Conservation (phyloP, 2,329 filamentous ascomycete species). For the Pseudocercospora crystallina region DNA sequence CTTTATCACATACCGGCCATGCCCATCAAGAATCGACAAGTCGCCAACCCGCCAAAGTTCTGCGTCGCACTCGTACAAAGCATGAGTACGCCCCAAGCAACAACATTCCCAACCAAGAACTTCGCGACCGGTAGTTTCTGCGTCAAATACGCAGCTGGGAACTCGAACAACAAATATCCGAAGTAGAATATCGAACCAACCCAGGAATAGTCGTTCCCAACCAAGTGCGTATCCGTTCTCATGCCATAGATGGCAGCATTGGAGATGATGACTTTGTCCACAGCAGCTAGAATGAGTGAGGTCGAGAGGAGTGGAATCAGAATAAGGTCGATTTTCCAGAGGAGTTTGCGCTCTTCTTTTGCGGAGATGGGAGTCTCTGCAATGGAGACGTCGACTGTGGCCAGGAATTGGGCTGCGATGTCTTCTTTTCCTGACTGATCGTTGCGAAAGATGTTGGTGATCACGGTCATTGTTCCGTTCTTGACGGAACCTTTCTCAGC, state of each 20-base stretch:
- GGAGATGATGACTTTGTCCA: constrained; percentile 15
- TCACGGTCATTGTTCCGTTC: not conserved
- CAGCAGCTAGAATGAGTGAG: constrained; percentile 8
- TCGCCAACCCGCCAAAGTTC: constrained; percentile 26
- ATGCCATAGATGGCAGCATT: constrained; percentile 28
- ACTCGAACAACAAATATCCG: constrained; percentile 47
- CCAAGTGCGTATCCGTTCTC: constrained; percentile 45
- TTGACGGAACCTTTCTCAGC: not conserved
- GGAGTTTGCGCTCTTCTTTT: constrained; percentile 7
- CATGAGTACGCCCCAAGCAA: constrained; percentile 11
- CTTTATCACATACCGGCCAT: not conserved
- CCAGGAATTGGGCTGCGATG: constrained; percentile 34
- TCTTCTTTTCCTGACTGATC: constrained; percentile 18
- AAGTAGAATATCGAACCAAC: constrained; percentile 51
- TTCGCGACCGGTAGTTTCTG: constrained; percentile 47
- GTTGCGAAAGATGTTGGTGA: not conserved
- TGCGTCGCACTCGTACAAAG: constrained; percentile 14
- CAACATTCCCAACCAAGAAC: constrained; percentile 30
- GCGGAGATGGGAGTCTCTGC: constrained; percentile 26
- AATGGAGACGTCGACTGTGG: constrained; percentile 26
- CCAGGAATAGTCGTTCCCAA: constrained; percentile 53
- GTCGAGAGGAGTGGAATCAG: constrained; percentile 11
- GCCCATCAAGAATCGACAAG: constrained; percentile 43
- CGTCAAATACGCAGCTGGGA: constrained; percentile 42
- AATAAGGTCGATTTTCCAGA: constrained; percentile 10